Base-by-base conservation (phyloP, 495 filamentous ascomycete genomes). In the Poronia punctata region DNA sequence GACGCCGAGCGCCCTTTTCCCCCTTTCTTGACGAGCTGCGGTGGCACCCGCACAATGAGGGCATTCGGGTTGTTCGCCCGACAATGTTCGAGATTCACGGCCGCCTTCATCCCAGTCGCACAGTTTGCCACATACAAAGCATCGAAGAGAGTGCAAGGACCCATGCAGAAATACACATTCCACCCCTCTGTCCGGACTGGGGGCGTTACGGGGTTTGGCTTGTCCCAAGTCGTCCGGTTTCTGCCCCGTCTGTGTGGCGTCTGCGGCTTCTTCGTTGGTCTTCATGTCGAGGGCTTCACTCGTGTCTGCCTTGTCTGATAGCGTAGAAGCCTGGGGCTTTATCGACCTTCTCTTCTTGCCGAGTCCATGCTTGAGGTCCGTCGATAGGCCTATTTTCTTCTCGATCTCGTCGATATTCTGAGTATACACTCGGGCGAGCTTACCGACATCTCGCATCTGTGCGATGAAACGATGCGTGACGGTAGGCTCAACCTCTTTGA, bases 341-440 rank as follows among this genome's bases (percentile, higher is more conserved):
- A 48, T 28, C 18, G 57, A 43, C 45, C 43, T 57, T 17, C 53
- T 50, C 35, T 70, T 64, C 16, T 72, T 79, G 6, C 81, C 80
- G 3, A 71, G 65, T 1, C 80, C 80, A 5, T 63, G 56, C 5
- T 61, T 54, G 15, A 84, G 56, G 11, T 70, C 65, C 0, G 70
- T 74, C 19, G 59, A 64, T 27, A 84, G 66, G 6, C 80, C 79
- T 14, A 80, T 74, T 15, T 78, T 71, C 36, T 77, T 74, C 44
- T 85, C 81, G 4, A 85, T 65, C 42, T 74, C 74, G 43, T 85
- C 81, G 20, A 85, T 85, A 35, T 85, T 85, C 48, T 85, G 81
- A 0, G 80, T 84, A 47, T 84, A 84, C 37, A 79, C 81, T 22
- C 80, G 58, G 11, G 82, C 72, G 16, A 84, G 57, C 30, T 78